Conservation (phyloP, 441 rosid genomes). For the Populus hybrid region DNA sequence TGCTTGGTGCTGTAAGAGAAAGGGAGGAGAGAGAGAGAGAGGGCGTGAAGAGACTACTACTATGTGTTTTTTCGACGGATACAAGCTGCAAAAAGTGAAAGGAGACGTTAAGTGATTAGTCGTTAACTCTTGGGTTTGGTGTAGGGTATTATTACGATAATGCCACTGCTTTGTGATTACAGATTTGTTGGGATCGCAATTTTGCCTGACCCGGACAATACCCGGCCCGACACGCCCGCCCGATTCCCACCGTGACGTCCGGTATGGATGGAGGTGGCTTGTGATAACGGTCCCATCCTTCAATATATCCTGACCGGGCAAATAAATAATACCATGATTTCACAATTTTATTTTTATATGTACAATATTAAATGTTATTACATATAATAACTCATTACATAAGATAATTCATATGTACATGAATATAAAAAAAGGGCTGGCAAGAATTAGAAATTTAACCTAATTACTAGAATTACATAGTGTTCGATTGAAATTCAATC, state of each 20-base stretch:
- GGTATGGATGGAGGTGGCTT: too few species aligned
- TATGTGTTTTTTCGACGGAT: slow-evolving; percentile 29
- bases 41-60: background rate
- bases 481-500: background rate
- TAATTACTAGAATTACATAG: background rate
- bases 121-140: slow-evolving; percentile 4
- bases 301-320: background rate
- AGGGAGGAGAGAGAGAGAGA: slow-evolving; percentile 10
- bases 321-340: too few species aligned
- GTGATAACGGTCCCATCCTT: background rate
- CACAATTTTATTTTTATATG: too few species aligned
- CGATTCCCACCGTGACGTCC: too few species aligned
- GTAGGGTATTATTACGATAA: slow-evolving; percentile 22
- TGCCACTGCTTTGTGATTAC: slow-evolving; percentile 23
- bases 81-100: slow-evolving; percentile 8
- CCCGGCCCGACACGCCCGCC: too few species aligned
- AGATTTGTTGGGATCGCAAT: background rate
- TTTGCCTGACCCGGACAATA: background rate
- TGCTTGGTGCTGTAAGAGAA: background rate
- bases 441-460: background rate
- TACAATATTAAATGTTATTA: too few species aligned
- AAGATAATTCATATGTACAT: too few species aligned
- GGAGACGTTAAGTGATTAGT: slow-evolving; percentile 18
- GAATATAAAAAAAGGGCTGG: background rate
- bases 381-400: too few species aligned